Percentiles rank a stretch among this genome's conserved stretches.
phyloP scores from a whole-genome alignment of 192 early-diverging fungal species.

The Backusella psychrophila region DNA sequence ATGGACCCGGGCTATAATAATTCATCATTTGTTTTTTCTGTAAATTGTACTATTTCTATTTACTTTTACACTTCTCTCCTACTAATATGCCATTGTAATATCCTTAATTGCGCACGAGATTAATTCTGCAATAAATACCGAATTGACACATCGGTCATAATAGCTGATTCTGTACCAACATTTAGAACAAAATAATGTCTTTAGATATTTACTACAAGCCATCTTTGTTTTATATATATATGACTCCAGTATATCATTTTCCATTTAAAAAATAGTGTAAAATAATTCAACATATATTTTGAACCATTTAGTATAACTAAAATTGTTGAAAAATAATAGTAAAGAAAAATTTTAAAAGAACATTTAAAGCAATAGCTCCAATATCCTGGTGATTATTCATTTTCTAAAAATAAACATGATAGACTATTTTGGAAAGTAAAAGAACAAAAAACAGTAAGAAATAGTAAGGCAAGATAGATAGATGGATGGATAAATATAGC shows the following conservation, averaged over 20 bases:
- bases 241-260: not conserved
- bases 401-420: conserved; percentile 2
- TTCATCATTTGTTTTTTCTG: not conserved
- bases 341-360: not conserved
- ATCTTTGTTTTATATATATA: not conserved
- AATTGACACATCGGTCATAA: not conserved
- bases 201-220: not conserved
- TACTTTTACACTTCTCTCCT: not conserved
- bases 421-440: not conserved
- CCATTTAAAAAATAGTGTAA: not conserved
- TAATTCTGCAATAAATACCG: not conserved
- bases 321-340: not conserved
- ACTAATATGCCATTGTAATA: not conserved
- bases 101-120: not conserved
- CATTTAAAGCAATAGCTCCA: not conserved
- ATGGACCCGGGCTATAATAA: not conserved
- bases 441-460: not conserved
- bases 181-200: not conserved
- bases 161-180: not conserved
- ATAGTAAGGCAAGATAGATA: not conserved
- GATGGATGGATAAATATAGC: not conserved
- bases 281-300: not conserved
- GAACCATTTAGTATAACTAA: not conserved
- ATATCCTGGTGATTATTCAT: not conserved
- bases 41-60: not conserved